A percentile compares a stretch with the other conserved stretches of the same genome.
Conservation (phyloP, 192 early-diverging fungal species). For the Coemansia sp. region DNA sequence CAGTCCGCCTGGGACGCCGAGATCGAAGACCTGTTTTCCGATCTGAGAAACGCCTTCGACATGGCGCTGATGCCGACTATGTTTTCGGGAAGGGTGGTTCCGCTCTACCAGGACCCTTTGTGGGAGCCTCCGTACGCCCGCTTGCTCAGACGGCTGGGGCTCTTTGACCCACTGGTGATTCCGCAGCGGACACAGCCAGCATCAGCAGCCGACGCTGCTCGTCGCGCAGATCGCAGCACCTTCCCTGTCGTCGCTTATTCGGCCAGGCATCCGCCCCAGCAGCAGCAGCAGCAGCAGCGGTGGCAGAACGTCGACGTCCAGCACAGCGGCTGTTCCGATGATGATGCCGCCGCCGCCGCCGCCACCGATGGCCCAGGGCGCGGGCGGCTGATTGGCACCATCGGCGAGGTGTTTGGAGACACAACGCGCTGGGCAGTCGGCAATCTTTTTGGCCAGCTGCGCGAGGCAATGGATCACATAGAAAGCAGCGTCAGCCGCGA, state of each 20-base stretch:
- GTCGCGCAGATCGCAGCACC: constrained; percentile 8
- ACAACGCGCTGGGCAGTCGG: constrained; percentile 46
- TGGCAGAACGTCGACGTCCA: background rate
- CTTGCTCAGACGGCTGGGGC: constrained; percentile 30
- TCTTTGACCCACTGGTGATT: constrained; percentile 34
- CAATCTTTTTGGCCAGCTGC: constrained; percentile 37
- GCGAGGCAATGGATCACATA: constrained; percentile 36
- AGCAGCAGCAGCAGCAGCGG: background rate
- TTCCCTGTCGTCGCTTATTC: constrained; percentile 31
- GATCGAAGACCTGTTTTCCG: background rate
- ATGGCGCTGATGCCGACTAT: background rate
- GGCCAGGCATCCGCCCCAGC: constrained; percentile 6
- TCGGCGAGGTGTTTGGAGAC: constrained; percentile 40
- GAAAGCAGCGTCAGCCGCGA: constrained; percentile 29
- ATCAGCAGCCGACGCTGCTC: background rate
- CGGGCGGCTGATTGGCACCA: constrained; percentile 18
- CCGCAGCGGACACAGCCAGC: no score
- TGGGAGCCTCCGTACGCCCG: constrained; percentile 39
- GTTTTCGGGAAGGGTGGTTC: background rate
- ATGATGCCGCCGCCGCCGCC: background rate
- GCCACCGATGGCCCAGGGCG: background rate
- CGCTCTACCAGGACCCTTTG: background rate
- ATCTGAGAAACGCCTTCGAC: constrained; percentile 4
- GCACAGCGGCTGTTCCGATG: background rate
- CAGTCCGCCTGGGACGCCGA: background rate